Conservation (phyloP, 768 basidiomycete species). For the Amanita thiersii region DNA sequence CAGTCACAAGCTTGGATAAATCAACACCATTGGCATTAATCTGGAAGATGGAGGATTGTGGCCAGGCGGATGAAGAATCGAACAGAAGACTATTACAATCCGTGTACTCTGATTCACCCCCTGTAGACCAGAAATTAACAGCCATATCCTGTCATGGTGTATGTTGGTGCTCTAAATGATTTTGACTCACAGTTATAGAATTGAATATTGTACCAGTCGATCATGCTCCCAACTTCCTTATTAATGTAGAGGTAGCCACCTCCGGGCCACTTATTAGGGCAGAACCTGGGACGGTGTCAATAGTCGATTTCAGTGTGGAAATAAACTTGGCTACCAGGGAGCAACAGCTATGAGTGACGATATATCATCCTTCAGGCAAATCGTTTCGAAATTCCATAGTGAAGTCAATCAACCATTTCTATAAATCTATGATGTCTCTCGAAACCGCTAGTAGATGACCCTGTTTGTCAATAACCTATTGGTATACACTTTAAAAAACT, state of each 20-base stretch:
- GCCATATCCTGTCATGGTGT: neutral
- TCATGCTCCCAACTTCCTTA: slow-evolving; percentile 40
- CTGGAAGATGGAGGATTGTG: slow-evolving; percentile 35
- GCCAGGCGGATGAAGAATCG: slow-evolving; percentile 31
- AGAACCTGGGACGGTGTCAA: slow-evolving; percentile 26
- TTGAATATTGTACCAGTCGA: slow-evolving; percentile 59
- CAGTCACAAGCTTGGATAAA: slow-evolving; percentile 48
- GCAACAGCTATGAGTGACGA: slow-evolving; percentile 31
- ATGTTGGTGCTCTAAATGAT: too few relatives aligned
- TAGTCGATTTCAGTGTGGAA: too few relatives aligned
- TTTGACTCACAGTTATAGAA: slow-evolving; percentile 28
- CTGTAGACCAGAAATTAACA: neutral
- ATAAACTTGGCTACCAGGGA: slow-evolving; percentile 25
- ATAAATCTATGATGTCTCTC: slow-evolving; percentile 79
- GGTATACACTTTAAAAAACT: too few relatives aligned
- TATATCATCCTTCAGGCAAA: neutral
- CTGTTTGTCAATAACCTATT: too few relatives aligned
- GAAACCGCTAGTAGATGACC: slow-evolving; percentile 51
- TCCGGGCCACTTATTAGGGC: slow-evolving; percentile 29
- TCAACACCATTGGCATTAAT: slow-evolving; percentile 36
- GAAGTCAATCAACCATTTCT: slow-evolving; percentile 53
- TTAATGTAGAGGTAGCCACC: slow-evolving; percentile 53
- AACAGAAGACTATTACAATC: neutral
- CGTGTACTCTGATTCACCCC: neutral
- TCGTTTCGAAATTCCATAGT: slow-evolving; percentile 21